Base-by-base conservation (phyloP, 345 rosid species). In the Atalantia buxifolia region DNA sequence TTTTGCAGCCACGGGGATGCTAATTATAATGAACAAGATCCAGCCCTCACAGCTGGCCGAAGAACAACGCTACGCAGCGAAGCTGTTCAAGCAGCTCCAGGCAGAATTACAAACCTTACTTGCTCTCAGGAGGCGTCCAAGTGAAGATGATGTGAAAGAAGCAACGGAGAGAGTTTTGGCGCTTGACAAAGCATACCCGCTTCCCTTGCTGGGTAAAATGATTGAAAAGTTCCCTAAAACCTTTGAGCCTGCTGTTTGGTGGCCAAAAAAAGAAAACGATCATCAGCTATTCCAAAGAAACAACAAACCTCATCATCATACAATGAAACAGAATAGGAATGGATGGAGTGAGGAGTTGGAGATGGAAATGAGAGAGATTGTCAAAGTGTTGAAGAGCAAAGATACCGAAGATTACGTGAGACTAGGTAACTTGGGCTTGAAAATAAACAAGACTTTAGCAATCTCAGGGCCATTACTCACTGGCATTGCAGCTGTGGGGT, bases 31-130 rank as follows among this genome's bases (percentile, higher is more conserved):
- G 88, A 88, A 85, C 86, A 89, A 86, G 86, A 85, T 89, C 74
- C 91, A 89, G 62, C 92, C 92, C 0, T 88, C 92, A 0, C 92
- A 89, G 71, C 89, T 89, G 1, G 83, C 87, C 0, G 92, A 89
- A 82, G 92, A 89, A 35, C 91, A 89, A 69, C 81, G 92, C 7
- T 86, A 86, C 28, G 86, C 92, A 0, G 71, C 81, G 14, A 83
- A 87, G 79, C 61, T 85, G 70, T 83, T 89, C 60, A 86, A 77
- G 84, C 70, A 88, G 70, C 74, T 89, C 4, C 80, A 81, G 40
- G 21, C 7, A 6, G 76, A 85, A 55, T 71, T 88, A 16, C 70
- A 83, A 57, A 83, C 36, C 2, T 10, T 18, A 28, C 55, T 80
- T 63, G 76, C 76, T 33, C 66, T 74, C 22, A 66, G 77, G 2